Conservation (phyloP, 2,329 filamentous ascomycete genomes). For the Eurotiales sp. region DNA sequence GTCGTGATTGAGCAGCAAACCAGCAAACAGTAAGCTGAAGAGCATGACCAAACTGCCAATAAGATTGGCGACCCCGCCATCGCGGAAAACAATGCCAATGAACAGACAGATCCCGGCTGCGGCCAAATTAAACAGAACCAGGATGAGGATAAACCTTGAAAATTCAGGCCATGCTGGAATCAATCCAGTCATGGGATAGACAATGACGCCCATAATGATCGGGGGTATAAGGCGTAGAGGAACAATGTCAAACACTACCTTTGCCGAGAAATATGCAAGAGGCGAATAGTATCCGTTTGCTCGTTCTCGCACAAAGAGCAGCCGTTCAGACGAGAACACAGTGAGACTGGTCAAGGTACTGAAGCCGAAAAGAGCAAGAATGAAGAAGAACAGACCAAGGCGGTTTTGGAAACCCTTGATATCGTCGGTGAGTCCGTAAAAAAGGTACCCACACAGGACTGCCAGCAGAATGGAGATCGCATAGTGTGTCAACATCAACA, state of each 20-base stretch:
- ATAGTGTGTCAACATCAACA: conserved; percentile 98
- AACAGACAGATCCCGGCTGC: conserved; percentile 92
- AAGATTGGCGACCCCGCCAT: conserved; percentile 84
- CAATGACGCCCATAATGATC: conserved; percentile 89
- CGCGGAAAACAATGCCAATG: conserved; percentile 92
- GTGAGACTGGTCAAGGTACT: conserved; percentile 90
- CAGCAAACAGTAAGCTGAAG: conserved; percentile 91
- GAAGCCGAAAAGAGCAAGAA: conserved; percentile 93
- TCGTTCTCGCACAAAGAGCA: conserved; percentile 87
- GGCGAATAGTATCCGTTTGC: conserved; percentile 97
- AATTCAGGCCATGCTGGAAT: conserved; percentile 80
- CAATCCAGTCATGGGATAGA: conserved; percentile 97
- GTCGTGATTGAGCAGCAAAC: conserved; percentile 89
- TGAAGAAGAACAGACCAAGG: conserved; percentile 94
- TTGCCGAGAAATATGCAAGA: conserved; percentile 88
- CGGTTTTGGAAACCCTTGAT: conserved; percentile 98
- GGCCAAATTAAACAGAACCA: conserved; percentile 93
- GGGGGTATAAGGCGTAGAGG: conserved; percentile 92
- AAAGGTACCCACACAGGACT: conserved; percentile 90
- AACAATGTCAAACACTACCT: conserved; percentile 97
- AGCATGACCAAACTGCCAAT: conserved; percentile 96
- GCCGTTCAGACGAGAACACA: conserved; percentile 85
- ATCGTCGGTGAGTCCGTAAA: conserved; percentile 93
- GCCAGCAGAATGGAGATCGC: conserved; percentile 93
- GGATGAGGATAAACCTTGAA: conserved; percentile 82